These are phyloP conservation scores for Meripilus lineatus DNA, from an alignment of 1,284 basidiomycete genomes.

Conservation along the genomic window DNA sequence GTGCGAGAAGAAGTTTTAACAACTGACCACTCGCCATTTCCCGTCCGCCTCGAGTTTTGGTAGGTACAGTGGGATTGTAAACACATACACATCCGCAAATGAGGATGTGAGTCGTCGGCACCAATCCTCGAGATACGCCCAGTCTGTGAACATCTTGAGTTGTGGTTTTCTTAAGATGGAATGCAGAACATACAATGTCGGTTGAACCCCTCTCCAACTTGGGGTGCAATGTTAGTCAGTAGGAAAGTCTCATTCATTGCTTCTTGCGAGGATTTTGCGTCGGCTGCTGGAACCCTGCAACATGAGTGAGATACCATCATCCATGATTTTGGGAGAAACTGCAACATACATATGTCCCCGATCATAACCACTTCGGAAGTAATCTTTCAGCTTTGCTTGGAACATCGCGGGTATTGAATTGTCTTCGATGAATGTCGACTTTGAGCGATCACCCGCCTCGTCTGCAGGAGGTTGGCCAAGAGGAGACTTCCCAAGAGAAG, in stretches of 20 bases:
- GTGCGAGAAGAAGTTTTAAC: conserved; percentile 1
- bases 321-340: neutral
- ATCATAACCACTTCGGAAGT: conserved; percentile 94
- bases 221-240: conserved; percentile 95
- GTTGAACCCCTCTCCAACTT: conserved; percentile 97
- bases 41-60: conserved; percentile 83
- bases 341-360: conserved; percentile 87
- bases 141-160: conserved; percentile 49
- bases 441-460: conserved; percentile 60
- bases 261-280: conserved; percentile 85
- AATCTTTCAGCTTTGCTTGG: conserved; percentile 83
- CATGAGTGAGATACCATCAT: neutral
- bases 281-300: conserved; percentile 90
- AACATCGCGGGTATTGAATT: conserved; percentile 73
- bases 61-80: conserved; percentile 97
- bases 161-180: neutral
- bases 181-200: conserved; percentile 72
- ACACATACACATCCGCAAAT: conserved; percentile 95
- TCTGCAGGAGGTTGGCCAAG: conserved; percentile 28
- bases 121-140: conserved; percentile 97
- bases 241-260: conserved; percentile 98
- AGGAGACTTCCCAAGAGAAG: conserved; percentile 58
- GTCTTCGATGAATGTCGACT: conserved; percentile 89
- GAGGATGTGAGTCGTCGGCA: conserved; percentile 81
- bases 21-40: conserved; percentile 88